Conservation (phyloP, 495 filamentous ascomycete species). For the Lepraria neglecta region DNA sequence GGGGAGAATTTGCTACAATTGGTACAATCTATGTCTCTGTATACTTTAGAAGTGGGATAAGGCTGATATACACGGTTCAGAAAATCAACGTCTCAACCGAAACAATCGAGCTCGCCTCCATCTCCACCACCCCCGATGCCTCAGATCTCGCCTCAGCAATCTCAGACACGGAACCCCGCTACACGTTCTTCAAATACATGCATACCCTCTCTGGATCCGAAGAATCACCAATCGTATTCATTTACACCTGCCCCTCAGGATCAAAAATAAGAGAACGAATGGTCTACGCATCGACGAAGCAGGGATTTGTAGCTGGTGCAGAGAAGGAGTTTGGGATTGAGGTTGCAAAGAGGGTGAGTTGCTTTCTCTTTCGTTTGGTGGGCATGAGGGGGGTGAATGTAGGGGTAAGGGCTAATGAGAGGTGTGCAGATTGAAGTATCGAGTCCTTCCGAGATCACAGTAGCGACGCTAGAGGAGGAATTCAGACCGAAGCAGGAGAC, state of each 20-base stretch:
- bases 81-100: slow-evolving; percentile 72
- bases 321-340: slow-evolving; percentile 62
- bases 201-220: slow-evolving; percentile 48
- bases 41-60: too few species aligned
- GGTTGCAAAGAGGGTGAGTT: slow-evolving; percentile 63
- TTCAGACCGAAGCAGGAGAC: slow-evolving; percentile 65
- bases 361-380: too few species aligned
- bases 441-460: slow-evolving; percentile 72
- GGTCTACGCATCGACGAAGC: slow-evolving; percentile 83
- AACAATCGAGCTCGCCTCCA: slow-evolving; percentile 60
- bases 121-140: slow-evolving; percentile 16
- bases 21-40: slow-evolving; percentile 38
- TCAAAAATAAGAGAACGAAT: slow-evolving; percentile 88
- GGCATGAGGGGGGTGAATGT: too few species aligned
- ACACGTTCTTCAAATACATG: slow-evolving; percentile 77
- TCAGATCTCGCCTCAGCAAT: slow-evolving; percentile 50
- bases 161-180: slow-evolving; percentile 74
- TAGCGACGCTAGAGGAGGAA: slow-evolving; percentile 62
- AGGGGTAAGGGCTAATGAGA: background rate
- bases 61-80: slow-evolving; percentile 31
- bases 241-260: slow-evolving; percentile 82
- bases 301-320: slow-evolving; percentile 61
- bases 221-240: slow-evolving; percentile 70
- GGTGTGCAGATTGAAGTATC: slow-evolving; percentile 54
- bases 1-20: slow-evolving; percentile 68